Evolutionary conservation across 1,284 basidiomycete genomes (phyloP), one percentile per base, ranked within the genome.

Genomic region (Heterobasidion parviporum): DNA sequence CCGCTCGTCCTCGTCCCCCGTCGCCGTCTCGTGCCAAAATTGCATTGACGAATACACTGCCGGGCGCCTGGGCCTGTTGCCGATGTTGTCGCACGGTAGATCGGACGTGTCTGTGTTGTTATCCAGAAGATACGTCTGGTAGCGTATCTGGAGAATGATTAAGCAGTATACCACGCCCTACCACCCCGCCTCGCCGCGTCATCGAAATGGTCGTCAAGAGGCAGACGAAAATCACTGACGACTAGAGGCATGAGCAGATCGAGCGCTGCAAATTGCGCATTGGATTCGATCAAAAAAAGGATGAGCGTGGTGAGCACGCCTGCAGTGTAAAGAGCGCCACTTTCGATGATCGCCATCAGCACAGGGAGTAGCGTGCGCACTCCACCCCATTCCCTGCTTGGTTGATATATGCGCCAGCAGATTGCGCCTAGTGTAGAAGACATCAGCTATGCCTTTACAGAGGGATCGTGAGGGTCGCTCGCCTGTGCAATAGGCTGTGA

Each of bases 311-410:
- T 20, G 18, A 52, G 50, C 15, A 52, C 14, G 35, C 36, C 38
- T 9, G 36, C 16, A 15, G 50, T 52, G 18, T 52, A 52, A 15
- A 52, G 35, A 35, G 34, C 33, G 35, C 50, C 50, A 12, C 34
- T 52, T 18, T 52, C 50, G 50, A 52, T 41, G 33, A 52, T 52
- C 15, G 50, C 50, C 34, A 52, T 38, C n/a, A 36, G 33, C 12
- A 52, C 50, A 14, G 50, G 50, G 16, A 36, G 36, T 26, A 52
- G 38, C n/a, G 14, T 52, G 34, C 36, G 33, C 14, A 52, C 14
- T 8, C 50, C 38, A 4, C 34, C 18, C 15, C 50, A 12, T 18
- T n/a, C 26, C n/a, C 50, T 7, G 38, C 34, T n/a, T n/a, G 50
- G 6, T 14, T 34, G 33, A 32, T 20, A 52, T 9, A 52, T 52